Evolutionary conservation across 2,329 filamentous ascomycete species (phyloP).

Genomic region (Claviceps sp.): DNA sequence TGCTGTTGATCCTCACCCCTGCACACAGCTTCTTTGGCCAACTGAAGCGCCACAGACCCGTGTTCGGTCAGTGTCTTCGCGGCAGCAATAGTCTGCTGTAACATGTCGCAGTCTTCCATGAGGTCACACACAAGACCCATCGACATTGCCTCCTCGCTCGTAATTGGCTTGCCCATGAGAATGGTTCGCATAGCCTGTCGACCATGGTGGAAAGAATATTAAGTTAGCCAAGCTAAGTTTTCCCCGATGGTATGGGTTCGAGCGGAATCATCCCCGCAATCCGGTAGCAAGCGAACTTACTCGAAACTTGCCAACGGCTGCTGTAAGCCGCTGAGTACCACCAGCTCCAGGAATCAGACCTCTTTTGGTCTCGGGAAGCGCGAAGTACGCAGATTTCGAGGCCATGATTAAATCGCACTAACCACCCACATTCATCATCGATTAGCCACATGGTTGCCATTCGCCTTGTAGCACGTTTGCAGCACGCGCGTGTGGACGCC

Average conservation of each 20-base stretch:
- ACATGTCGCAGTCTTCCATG: conserved; percentile 13
- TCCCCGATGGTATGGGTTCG: not conserved
- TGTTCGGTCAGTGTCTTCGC: conserved; percentile 12
- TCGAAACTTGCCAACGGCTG: conserved; percentile 27
- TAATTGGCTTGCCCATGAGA: conserved; percentile 15
- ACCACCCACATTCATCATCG: not conserved
- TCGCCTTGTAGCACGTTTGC: not conserved
- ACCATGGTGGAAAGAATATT: not conserved
- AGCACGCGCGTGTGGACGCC: not conserved
- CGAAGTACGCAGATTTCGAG: conserved; percentile 22
- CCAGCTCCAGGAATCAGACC: conserved; percentile 28
- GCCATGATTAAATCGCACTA: conserved; percentile 27
- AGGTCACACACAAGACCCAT: conserved; percentile 15
- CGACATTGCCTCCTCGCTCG: conserved; percentile 13
- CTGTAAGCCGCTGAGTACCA: conserved; percentile 26
- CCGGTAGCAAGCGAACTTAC: conserved; percentile 11
- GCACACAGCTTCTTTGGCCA: conserved; percentile 18
- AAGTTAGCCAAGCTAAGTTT: not conserved
- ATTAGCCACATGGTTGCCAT: conserved; percentile 4
- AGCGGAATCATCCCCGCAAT: not conserved
- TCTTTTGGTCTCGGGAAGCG: conserved; percentile 25
- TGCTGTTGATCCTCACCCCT: conserved; percentile 10
- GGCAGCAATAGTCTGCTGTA: conserved; percentile 13
- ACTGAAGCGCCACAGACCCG: conserved; percentile 14
- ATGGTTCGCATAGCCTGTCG: conserved; percentile 18